Base-by-base conservation (phyloP, 2,329 filamentous ascomycete genomes). In the Falciphora oryzae region DNA sequence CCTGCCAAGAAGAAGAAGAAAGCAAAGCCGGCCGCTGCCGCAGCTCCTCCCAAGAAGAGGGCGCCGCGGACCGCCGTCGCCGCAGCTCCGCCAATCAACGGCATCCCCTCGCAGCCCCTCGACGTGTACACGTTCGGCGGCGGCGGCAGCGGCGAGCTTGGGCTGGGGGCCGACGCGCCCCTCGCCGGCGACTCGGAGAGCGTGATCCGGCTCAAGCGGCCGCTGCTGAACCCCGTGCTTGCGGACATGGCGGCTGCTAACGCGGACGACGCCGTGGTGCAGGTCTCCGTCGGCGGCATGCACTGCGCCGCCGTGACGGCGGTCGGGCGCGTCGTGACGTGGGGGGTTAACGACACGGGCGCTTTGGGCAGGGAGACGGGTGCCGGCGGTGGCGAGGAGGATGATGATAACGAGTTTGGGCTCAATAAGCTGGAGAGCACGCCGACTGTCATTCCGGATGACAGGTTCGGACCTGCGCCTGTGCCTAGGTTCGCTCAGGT, bases 281-380 rank as follows among this genome's bases (percentile, higher is more conserved):
- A 85, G 71, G 73, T 90, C 64, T 85, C 85, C 65, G 80, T 84
- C 61, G 88, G 88, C 65, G 88, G 87, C 58, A 90, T 90, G 88
- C 88, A 90, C 74, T 82, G 81, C 63, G 77, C 87, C 67, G 87
- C 86, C 18, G 75, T 90, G 63, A 89, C 88, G 31, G 80, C 85
- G 68, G 85, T 89, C 72, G 87, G 88, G 75, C 83, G 84, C 72
- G 85, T 90, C 68, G 77, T 88, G 62, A 88, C 86, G 28, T 90
- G 88, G 88, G 88, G 88, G 66, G 87, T 89, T 65, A 90, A 90
- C 72, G 88, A 90, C 71, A 83, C 88, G 68, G 85, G 85, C 65
- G 86, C 88, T 16, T 79, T 90, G 61, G 88, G 87, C 38, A 80
- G 88, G 69, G 81, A 86, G 68, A 88, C 86, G 2, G 74, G 77